Evolutionary conservation across 176 grass and related monocot genomes (phyloP).

Genomic region (Aegilops bicornis): DNA sequence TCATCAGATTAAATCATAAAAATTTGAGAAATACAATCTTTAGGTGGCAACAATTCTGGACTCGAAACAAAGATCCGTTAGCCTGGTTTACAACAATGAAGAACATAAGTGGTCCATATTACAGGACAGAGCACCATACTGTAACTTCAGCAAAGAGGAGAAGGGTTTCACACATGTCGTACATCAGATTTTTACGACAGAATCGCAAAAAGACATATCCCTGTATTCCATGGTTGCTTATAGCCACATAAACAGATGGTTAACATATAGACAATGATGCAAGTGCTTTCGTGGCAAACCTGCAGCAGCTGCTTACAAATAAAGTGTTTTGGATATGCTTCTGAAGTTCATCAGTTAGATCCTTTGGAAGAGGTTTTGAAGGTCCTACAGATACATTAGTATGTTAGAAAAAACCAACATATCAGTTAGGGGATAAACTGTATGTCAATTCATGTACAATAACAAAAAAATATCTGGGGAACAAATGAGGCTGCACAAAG

Average conservation of each 20-base stretch:
- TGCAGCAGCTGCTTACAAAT: constrained; percentile 92
- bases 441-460: background rate
- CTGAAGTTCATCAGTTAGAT: constrained; percentile 84
- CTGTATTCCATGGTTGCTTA: background rate
- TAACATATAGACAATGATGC: background rate
- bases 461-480: background rate
- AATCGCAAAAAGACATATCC: background rate
- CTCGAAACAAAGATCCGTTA: too few relatives aligned
- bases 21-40: too few relatives aligned
- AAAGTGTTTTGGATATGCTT: constrained; percentile 81
- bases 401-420: background rate
- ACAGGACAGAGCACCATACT: too few relatives aligned
- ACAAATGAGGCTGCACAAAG: too few relatives aligned
- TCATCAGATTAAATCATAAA: too few relatives aligned
- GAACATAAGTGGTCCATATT: too few relatives aligned
- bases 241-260: background rate
- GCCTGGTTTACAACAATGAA: too few relatives aligned
- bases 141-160: too few relatives aligned
- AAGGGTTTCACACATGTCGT: too few relatives aligned
- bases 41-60: too few relatives aligned
- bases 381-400: constrained; percentile 53
- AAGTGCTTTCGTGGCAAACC: constrained; percentile 46
- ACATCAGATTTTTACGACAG: background rate
- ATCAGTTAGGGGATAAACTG: background rate
- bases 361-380: constrained; percentile 84